A percentile compares a stretch with the other conserved stretches of the same genome.
These are phyloP conservation scores for Neurospora sp. DNA, from an alignment of 495 filamentous ascomycete species.

Conservation along the genomic window DNA sequence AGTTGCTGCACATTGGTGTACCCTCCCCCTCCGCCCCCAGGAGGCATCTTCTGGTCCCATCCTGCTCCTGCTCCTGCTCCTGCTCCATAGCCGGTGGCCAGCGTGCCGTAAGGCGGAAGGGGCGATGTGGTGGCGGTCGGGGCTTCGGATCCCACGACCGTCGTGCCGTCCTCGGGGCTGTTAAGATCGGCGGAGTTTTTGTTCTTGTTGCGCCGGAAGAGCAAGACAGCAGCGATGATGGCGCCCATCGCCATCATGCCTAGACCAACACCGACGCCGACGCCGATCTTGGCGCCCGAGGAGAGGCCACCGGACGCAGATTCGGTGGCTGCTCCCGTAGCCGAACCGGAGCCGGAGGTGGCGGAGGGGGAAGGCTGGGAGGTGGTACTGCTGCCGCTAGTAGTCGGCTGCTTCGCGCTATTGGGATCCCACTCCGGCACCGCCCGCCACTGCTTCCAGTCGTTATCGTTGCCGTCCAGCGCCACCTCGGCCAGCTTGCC, in stretches of 20 bases:
- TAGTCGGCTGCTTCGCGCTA: not conserved
- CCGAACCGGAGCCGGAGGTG: not conserved
- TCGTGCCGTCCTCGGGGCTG: conserved; percentile 2
- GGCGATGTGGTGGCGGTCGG: conserved; percentile 4
- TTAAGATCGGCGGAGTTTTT: not conserved
- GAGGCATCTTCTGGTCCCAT: conserved; percentile 12
- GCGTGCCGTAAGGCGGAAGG: conserved; percentile 9
- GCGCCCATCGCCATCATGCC: conserved; percentile 17
- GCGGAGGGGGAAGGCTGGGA: not conserved
- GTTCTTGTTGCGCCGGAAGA: conserved; percentile 11
- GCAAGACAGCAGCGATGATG: conserved; percentile 15
- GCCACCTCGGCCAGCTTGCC: conserved; percentile 20
- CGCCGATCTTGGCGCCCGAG: conserved; percentile 25
- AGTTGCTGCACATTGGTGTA: conserved; percentile 9
- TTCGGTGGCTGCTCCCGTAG: not conserved
- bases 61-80: conserved; percentile 1
- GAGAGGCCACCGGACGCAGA: conserved; percentile 14
- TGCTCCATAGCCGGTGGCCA: not conserved
- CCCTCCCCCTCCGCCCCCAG: not conserved
- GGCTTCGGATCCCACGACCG: conserved; percentile 7
- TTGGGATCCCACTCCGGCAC: conserved; percentile 2
- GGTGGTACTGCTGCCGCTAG: not conserved
- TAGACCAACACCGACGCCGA: conserved; percentile 26
- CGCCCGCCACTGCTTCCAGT: conserved; percentile 11
- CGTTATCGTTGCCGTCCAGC: conserved; percentile 13